phyloP scores from a whole-genome alignment of 176 grass and related monocot species.

The Avena insularis region DNA sequence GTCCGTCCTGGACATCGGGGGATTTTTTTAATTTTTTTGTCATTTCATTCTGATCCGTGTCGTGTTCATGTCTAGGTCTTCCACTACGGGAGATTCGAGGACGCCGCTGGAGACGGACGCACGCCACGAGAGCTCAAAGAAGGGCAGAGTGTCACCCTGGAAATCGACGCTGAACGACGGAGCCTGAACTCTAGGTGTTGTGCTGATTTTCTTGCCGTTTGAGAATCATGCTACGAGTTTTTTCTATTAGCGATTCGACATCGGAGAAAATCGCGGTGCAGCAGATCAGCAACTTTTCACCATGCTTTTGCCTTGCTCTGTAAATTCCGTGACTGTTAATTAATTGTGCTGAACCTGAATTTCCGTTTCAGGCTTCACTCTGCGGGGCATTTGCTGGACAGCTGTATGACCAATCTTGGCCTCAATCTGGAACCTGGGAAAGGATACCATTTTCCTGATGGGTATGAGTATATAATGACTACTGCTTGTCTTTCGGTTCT shows the following conservation, averaged over 20 bases:
- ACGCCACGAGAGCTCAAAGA: conserved; percentile 25
- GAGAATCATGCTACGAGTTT: no score
- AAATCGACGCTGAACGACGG: conserved; percentile 58
- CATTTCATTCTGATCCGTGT: background rate
- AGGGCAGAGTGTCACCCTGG: conserved; percentile 61
- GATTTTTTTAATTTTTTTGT: no score
- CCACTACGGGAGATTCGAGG: conserved; percentile 86
- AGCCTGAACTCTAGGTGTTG: conserved; percentile 78
- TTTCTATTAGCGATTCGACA: no score
- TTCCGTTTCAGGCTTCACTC: conserved; percentile 79
- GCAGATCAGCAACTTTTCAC: background rate
- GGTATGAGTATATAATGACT: conserved; percentile 39
- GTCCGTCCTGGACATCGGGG: background rate
- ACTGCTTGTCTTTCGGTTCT: background rate
- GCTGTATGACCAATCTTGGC: conserved; percentile 63
- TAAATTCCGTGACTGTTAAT: background rate
- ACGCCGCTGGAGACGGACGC: conserved; percentile 39
- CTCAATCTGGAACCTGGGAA: conserved; percentile 76
- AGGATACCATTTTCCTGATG: conserved; percentile 86
- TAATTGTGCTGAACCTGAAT: background rate
- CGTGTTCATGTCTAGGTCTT: conserved; percentile 59
- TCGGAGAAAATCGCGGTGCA: background rate
- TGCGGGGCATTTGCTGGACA: conserved; percentile 89
- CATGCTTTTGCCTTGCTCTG: background rate
- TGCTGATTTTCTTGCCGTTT: background rate